These are phyloP conservation scores for Catenaria anguillulae DNA, from an alignment of 371 early-diverging fungal genomes.

Conservation along the genomic window DNA sequence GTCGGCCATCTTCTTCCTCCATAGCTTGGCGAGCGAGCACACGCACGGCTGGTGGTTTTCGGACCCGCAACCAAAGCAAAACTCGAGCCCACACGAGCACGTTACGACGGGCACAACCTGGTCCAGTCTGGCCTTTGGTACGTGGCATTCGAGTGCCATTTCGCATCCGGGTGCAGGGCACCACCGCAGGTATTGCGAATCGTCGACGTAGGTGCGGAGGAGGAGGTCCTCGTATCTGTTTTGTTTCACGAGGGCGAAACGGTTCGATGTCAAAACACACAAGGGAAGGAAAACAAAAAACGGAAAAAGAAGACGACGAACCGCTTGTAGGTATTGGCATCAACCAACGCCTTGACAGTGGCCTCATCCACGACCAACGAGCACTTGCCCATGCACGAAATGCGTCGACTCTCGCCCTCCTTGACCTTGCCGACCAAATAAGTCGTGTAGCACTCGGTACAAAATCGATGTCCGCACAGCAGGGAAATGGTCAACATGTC, in stretches of 20 bases:
- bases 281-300: too few species aligned
- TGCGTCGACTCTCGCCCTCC: conserved; percentile 66
- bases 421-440: conserved; percentile 69
- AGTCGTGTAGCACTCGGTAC: conserved; percentile 63
- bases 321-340: conserved; percentile 18
- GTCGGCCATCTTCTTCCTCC: conserved; percentile 91
- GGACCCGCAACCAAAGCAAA: conserved; percentile 88
- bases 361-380: conserved; percentile 60
- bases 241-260: too few species aligned
- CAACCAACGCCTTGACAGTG: conserved; percentile 50
- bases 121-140: conserved; percentile 46
- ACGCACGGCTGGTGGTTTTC: conserved; percentile 82
- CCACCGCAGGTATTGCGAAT: conserved; percentile 64
- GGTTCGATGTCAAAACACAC: background rate
- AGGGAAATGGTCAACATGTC: conserved; percentile 48
- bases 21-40: conserved; percentile 69
- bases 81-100: conserved; percentile 62
- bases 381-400: conserved; percentile 79
- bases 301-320: too few species aligned
- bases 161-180: conserved; percentile 94
- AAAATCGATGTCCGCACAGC: conserved; percentile 74
- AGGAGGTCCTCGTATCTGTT: conserved; percentile 57
- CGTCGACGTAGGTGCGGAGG: conserved; percentile 78
- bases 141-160: conserved; percentile 76
- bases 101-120: conserved; percentile 71